phyloP scores from a whole-genome alignment of 805 yeast genomes.

The Starmera quercuum region DNA sequence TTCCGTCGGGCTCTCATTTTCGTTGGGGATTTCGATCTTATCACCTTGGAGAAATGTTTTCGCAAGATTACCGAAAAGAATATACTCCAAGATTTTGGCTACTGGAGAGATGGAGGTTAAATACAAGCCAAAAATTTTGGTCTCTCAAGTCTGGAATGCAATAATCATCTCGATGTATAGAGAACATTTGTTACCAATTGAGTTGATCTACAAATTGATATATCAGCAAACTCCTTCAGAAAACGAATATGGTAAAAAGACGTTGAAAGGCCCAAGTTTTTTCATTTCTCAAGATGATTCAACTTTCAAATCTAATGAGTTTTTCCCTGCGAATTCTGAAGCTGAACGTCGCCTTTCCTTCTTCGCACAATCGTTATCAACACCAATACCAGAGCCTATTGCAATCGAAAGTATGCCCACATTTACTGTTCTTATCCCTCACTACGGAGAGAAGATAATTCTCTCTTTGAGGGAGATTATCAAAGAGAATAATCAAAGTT shows the following conservation, averaged over 20 bases:
- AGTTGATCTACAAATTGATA: conserved; percentile 59
- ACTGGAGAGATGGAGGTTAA: conserved; percentile 29
- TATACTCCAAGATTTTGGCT: conserved; percentile 57
- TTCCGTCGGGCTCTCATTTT: conserved; percentile 62
- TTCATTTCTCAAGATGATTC: conserved; percentile 82
- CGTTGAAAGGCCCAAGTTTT: conserved; percentile 64
- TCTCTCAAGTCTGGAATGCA: conserved; percentile 78
- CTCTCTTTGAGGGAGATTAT: conserved; percentile 72
- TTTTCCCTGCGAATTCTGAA: conserved; percentile 57
- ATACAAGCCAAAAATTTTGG: conserved; percentile 43
- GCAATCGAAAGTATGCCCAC: conserved; percentile 69
- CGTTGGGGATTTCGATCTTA: conserved; percentile 77
- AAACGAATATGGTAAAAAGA: conserved; percentile 27
- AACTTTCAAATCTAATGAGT: conserved; percentile 49
- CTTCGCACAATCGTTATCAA: conserved; percentile 83
- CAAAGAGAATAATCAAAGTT: conserved; percentile 51
- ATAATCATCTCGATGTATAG: conserved; percentile 77
- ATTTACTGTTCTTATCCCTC: conserved; percentile 82
- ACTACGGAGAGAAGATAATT: conserved; percentile 75
- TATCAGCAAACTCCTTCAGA: conserved; percentile 32
- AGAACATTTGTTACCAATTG: conserved; percentile 69
- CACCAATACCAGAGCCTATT: conserved; percentile 71
- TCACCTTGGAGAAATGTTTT: conserved; percentile 85
- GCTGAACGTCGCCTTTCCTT: conserved; percentile 79
- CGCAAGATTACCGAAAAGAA: conserved; percentile 68